Base-by-base conservation (phyloP, 2,329 filamentous ascomycete genomes). In the Helotiales sp. region DNA sequence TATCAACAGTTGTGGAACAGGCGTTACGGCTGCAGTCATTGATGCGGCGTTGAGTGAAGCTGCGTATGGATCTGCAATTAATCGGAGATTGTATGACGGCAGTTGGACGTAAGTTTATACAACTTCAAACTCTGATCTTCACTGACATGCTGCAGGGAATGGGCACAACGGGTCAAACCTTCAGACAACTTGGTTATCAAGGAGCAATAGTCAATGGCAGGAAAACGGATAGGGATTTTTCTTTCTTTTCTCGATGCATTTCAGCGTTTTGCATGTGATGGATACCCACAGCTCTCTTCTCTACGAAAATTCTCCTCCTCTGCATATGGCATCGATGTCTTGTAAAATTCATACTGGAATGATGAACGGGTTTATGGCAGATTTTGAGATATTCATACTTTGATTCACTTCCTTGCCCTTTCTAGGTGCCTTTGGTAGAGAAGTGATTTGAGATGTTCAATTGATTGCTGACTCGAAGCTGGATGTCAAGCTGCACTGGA, bases 11-110 rank as follows among this genome's bases (percentile, higher is more conserved):
- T 99, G 96, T 75, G 96, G 96, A 13, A 97, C 94, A 6, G 96
- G 96, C 37, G 95, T 99, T 61, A 98, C 94, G 11, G 96, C 96
- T 7, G 93, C 92, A 20, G 87, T 97, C 50, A 88, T 99, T 49
- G 96, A 99, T 77, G 91, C 93, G 43, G 96, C 93, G 1, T 81
- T 99, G 63, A 88, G 87, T 32, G 89, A 93, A 78, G 93, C 94
- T 24, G 90, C 89, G 1, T 94, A 89, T 76, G 92, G 91, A 1
- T 82, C 87, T 3, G 80, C 86, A 0, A 85, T 89, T 68, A 86
- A 87, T 63, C 87, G 92, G 72, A 89, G 86, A 76, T 84, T 99
- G 24, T 99, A 99, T 76, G 96, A 99, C 78, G 96, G 96, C 57
- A 97, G 94, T 79, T 99, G 96, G 96, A 98, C 96, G 86, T 97